These are phyloP conservation scores for Hypericum perforatum DNA, from an alignment of 345 rosid species.

Conservation along the genomic window DNA sequence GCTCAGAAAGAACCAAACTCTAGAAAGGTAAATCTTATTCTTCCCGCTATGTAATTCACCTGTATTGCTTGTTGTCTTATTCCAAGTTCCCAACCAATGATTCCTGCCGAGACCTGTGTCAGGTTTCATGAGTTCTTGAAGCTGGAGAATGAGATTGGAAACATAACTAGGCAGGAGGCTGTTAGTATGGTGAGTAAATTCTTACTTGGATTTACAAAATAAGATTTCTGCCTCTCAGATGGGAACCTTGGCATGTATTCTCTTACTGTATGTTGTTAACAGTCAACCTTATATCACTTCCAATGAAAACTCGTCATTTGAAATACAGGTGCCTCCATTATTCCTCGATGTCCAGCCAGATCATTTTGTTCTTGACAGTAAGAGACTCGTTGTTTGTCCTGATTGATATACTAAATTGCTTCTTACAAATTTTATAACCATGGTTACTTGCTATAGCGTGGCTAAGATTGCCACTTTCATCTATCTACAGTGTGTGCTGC, in stretches of 20 bases:
- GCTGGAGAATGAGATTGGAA: conserved; percentile 92
- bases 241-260: background rate
- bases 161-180: conserved; percentile 93
- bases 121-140: conserved; percentile 95
- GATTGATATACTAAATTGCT: background rate
- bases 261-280: background rate
- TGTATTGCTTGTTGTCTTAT: background rate
- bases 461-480: background rate
- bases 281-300: background rate
- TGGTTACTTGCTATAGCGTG: background rate
- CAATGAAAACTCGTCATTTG: conserved; percentile 13
- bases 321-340: conserved; percentile 75
- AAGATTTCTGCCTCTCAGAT: background rate
- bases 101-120: conserved; percentile 11
- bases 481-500: conserved; percentile 79
- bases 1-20: conserved; percentile 77
- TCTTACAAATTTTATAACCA: background rate
- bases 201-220: background rate
- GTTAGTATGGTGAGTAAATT: conserved; percentile 77
- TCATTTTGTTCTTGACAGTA: conserved; percentile 83
- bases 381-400: conserved; percentile 24
- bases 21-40: conserved; percentile 53
- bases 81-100: background rate
- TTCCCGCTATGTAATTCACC: background rate
- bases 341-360: conserved; percentile 76